A percentile compares a stretch with the other conserved stretches of the same genome.
Conservation (phyloP, 1,139 yeast species). For the Zygotorulaspora mrakii region DNA sequence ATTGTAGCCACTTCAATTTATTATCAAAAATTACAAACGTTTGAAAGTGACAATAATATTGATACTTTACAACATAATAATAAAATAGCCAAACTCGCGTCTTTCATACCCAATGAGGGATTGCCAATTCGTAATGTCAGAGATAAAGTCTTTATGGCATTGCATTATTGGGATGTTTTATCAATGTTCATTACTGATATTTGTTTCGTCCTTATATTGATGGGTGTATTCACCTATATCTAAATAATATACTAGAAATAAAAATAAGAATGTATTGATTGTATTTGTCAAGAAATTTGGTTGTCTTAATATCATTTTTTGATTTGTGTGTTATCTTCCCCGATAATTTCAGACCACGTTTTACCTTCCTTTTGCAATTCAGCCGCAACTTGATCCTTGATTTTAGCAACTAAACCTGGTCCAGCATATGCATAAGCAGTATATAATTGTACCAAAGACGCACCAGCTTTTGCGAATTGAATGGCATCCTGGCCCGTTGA, state of each 20-base stretch:
- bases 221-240: conserved; percentile 38
- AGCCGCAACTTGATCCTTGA: conserved; percentile 67
- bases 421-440: conserved; percentile 93
- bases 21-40: conserved; percentile 30
- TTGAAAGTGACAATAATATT: conserved; percentile 30
- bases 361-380: conserved; percentile 71
- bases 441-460: conserved; percentile 77
- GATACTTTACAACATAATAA: conserved; percentile 29
- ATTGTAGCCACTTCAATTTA: conserved; percentile 37
- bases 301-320: background rate
- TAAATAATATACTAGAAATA: conserved; percentile 5
- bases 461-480: conserved; percentile 93
- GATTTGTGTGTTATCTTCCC: conserved; percentile 45
- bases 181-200: conserved; percentile 42
- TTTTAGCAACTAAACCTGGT: conserved; percentile 76
- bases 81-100: conserved; percentile 30
- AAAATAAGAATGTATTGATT: conserved; percentile 4
- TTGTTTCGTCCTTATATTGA: conserved; percentile 39
- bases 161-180: conserved; percentile 42
- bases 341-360: conserved; percentile 78
- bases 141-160: conserved; percentile 27
- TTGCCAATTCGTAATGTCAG: conserved; percentile 32
- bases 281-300: background rate
- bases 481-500: conserved; percentile 78
- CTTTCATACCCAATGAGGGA: conserved; percentile 36